Percentiles rank a stretch among this genome's conserved stretches.
phyloP scores from a whole-genome alignment of 208 protist species.

The Strigomonas culicis region DNA sequence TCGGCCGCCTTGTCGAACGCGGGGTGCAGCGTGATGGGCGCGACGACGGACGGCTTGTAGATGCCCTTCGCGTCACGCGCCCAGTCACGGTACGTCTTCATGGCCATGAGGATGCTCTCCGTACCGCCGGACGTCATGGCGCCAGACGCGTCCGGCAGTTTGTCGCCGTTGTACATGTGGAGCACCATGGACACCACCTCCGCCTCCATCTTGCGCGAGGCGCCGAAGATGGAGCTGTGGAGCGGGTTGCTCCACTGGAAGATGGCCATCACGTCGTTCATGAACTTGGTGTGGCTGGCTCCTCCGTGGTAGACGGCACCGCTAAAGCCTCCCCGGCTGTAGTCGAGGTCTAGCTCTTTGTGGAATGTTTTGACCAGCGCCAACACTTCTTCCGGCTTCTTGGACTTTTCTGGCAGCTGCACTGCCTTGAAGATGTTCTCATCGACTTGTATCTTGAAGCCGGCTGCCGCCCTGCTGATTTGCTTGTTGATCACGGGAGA shows the following conservation, averaged over 20 bases:
- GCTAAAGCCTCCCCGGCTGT: constrained; percentile 75
- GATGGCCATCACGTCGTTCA: constrained; percentile 87
- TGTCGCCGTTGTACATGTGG: constrained; percentile 93
- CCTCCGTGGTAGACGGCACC: constrained; percentile 95
- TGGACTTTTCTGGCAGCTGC: constrained; percentile 47
- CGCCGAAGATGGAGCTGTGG: constrained; percentile 95
- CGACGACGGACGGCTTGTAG: constrained; percentile 87
- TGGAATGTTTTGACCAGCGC: constrained; percentile 43
- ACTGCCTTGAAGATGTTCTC: constrained; percentile 70
- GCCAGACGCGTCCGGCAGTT: constrained; percentile 89
- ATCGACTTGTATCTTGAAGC: constrained; percentile 64
- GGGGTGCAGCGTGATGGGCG: constrained; percentile 93
- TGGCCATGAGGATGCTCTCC: constrained; percentile 97
- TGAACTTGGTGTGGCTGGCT: constrained; percentile 62
- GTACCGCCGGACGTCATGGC: constrained; percentile 95
- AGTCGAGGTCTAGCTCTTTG: constrained; percentile 62
- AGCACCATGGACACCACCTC: constrained; percentile 96
- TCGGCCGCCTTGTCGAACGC: constrained; percentile 97
- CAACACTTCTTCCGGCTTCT: constrained; percentile 57
- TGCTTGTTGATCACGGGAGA: constrained; percentile 50
- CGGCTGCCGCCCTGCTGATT: constrained; percentile 29
- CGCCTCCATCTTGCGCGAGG: constrained; percentile 97
- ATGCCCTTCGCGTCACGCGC: constrained; percentile 81
- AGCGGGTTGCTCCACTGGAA: constrained; percentile 96
- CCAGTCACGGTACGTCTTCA: constrained; percentile 96